Evolutionary conservation across 106 monocot genomes (phyloP), one percentile per base, ranked within the genome.

Genomic region (Posidonia australis): DNA sequence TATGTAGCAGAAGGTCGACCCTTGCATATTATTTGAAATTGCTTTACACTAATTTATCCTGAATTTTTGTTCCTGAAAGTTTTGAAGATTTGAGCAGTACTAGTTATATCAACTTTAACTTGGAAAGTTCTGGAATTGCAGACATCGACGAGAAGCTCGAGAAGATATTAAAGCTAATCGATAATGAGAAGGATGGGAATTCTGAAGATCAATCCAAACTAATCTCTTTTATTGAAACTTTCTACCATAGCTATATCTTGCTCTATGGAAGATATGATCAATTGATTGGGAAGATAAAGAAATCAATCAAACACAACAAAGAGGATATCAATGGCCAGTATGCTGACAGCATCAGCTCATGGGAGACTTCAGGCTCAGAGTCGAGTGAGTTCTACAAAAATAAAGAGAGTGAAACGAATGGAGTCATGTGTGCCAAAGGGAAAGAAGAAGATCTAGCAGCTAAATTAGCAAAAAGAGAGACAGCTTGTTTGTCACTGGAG

Each of bases 61-160:
- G 36, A 36, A 36, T 36, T 36, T 36, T 2, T 36, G 7, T 36
- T 36, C 36, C 36, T 36, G 36, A 36, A 36, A 36, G 36, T 36
- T 36, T 36, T 36, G 36, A 36, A 36, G 36, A 36, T 36, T 36
- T 36, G 36, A 36, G 36, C 2, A 36, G 2, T 7, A 36, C 36
- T 36, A 36, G 45, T 36, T 36, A 36, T 36, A 2, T 36, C 36
- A 36, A 36, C 2, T 36, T 36, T 36, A 36, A 36, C 36, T 36
- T 36, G 36, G 36, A 36, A 36, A 36, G 36, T 36, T 36, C 7
- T 36, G 36, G 2, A 36, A 36, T 36, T 36, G 36, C 36, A 90
- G 86, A 83, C 16, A 70, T 77, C 52, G 76, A 66, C 19, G 67
- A 73, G 19, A 77, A 79, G 65, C 5, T 80, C 22, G 85, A 67